Percentiles rank a stretch among this genome's conserved stretches.
Conservation (phyloP, 2,329 filamentous ascomycete genomes). For the Pestalotiopsis sp. region DNA sequence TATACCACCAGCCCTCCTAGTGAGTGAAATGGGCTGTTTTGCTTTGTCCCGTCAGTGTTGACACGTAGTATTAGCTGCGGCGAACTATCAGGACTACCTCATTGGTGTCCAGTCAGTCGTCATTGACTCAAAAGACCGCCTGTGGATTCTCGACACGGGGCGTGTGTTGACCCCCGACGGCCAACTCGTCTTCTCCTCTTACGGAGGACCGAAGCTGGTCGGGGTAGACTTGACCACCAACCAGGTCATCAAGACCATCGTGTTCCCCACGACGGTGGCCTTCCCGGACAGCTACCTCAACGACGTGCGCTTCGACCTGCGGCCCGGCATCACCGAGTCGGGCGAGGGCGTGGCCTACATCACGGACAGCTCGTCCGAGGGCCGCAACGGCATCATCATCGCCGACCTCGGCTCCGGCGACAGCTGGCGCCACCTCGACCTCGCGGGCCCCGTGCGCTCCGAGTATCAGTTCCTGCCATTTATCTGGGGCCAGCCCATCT, state of each 20-base stretch:
- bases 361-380: conserved; percentile 50
- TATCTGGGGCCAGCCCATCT: conserved; percentile 50
- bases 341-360: conserved; percentile 54
- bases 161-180: conserved; percentile 37
- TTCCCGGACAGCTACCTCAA: conserved; percentile 53
- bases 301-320: conserved; percentile 56
- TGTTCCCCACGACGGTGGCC: conserved; percentile 34
- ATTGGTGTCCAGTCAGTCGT: conserved; percentile 56
- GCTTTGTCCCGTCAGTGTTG: neutral
- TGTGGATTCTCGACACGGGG: conserved; percentile 58
- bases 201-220: conserved; percentile 53
- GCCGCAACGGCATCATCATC: conserved; percentile 50
- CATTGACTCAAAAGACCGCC: conserved; percentile 48
- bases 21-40: neutral
- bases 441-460: conserved; percentile 39
- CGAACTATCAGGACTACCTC: conserved; percentile 49
- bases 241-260: conserved; percentile 49
- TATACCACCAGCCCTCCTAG: conserved; percentile 4
- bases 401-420: conserved; percentile 51
- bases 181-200: conserved; percentile 43
- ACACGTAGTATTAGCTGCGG: conserved; percentile 29
- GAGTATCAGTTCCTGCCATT: conserved; percentile 48
- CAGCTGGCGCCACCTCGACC: conserved; percentile 51
- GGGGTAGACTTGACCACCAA: conserved; percentile 48
- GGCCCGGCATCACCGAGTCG: conserved; percentile 37